A percentile compares a stretch with the other conserved stretches of the same genome.
These are phyloP conservation scores for Dothideomycetes sp. DNA, from an alignment of 2,329 filamentous ascomycete species.

Conservation along the genomic window DNA sequence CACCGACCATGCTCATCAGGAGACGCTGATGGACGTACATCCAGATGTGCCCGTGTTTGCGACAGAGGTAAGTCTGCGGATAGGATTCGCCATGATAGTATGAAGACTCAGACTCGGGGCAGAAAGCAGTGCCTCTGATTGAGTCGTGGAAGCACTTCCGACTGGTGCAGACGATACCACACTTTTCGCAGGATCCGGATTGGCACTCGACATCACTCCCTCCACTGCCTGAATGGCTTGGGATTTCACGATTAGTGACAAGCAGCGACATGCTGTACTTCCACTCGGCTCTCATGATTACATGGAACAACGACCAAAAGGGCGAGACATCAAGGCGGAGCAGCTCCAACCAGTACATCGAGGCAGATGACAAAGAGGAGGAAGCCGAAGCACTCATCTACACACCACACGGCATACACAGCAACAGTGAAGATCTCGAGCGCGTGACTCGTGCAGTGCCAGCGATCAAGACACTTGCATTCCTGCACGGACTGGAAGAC, in stretches of 20 bases:
- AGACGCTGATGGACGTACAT: slow-evolving; percentile 50
- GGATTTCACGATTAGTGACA: slow-evolving; percentile 49
- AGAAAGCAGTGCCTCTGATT: slow-evolving; percentile 50
- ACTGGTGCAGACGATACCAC: slow-evolving; percentile 42
- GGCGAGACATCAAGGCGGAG: slow-evolving; percentile 20
- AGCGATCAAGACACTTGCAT: slow-evolving; percentile 44
- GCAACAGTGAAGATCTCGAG: slow-evolving; percentile 32
- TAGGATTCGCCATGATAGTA: not conserved
- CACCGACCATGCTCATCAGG: slow-evolving; percentile 58
- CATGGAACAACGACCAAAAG: slow-evolving; percentile 35
- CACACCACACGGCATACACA: slow-evolving; percentile 53
- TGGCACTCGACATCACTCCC: slow-evolving; percentile 38
- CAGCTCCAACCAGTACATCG: slow-evolving; percentile 18
- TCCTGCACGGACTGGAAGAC: slow-evolving; percentile 57
- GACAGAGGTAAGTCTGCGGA: slow-evolving; percentile 30
- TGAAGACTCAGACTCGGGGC: not conserved
- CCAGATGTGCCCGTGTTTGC: slow-evolving; percentile 50
- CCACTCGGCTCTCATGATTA: slow-evolving; percentile 53
- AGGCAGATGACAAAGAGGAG: slow-evolving; percentile 22
- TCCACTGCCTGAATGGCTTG: slow-evolving; percentile 51
- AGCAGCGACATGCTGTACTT: slow-evolving; percentile 49
- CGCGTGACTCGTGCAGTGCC: slow-evolving; percentile 38
- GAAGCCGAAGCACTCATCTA: slow-evolving; percentile 51
- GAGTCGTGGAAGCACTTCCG: slow-evolving; percentile 52
- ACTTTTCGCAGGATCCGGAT: slow-evolving; percentile 34